phyloP scores from a whole-genome alignment of 169 alveolate genomes.

The Plasmodium yoelii region DNA sequence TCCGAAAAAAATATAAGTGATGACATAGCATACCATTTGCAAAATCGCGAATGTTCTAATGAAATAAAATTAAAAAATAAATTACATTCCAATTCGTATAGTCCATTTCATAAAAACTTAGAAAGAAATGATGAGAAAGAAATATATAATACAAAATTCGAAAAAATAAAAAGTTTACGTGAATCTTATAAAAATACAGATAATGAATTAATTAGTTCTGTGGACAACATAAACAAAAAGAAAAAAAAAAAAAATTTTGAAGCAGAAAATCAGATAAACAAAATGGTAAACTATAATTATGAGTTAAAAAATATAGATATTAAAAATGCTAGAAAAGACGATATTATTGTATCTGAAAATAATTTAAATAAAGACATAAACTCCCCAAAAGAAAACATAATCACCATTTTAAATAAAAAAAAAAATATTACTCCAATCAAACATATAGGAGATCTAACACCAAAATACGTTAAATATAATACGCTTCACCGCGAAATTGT shows the following conservation, averaged over 20 bases:
- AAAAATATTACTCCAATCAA: constrained; percentile 21
- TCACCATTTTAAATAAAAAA: constrained; percentile 37
- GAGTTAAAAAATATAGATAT: constrained; percentile 28
- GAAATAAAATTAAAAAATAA: constrained; percentile 3
- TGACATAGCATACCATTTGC: too few relatives aligned
- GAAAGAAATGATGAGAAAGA: not conserved
- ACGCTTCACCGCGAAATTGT: constrained; percentile 67
- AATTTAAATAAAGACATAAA: not conserved
- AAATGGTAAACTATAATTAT: constrained; percentile 20
- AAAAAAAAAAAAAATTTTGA: constrained; percentile 7
- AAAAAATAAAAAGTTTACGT: constrained; percentile 48
- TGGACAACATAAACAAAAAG: constrained; percentile 14
- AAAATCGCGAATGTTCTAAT: not conserved
- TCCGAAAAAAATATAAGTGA: too few relatives aligned
- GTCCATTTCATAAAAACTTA: not conserved
- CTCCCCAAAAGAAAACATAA: constrained; percentile 25
- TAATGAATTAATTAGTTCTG: constrained; percentile 27
- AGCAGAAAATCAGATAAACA: constrained; percentile 21
- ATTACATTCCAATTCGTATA: not conserved
- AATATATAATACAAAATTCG: constrained; percentile 14
- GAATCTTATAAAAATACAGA: constrained; percentile 40
- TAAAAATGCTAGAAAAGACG: constrained; percentile 6
- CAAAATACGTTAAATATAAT: constrained; percentile 65
- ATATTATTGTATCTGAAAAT: not conserved
- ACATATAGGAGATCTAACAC: constrained; percentile 27